Evolutionary conservation across 2,329 filamentous ascomycete species (phyloP), one percentile per base, ranked within the genome.

Genomic region (Penicillium palitans): DNA sequence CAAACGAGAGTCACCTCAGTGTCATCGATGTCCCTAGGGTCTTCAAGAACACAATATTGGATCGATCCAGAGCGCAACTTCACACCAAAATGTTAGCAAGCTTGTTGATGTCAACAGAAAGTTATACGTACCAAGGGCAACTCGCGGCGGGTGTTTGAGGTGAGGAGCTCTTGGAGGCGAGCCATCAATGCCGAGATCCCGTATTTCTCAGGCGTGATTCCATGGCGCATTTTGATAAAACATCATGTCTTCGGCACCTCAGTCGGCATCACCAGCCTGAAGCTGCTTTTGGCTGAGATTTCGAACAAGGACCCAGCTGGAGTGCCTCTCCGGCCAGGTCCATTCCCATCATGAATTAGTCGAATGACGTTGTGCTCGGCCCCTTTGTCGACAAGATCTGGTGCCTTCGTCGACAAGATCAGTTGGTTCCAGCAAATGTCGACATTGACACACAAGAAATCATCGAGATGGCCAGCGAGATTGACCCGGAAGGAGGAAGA

Each of bases 361-460:
- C 73, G 64, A 6, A 74, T 53, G 0, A 75, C 63, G 8, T 57
- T 62, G 1, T 58, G 17, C 41, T 75, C 71, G 0, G 69, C 67
- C 0, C 73, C 72, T 29, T 63, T 58, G 40, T 76, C 70, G 7
- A 81, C 79, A 0, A 87, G 72, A 57, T 89, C 86, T 0, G 84
- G 81, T 81, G 24, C 73, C 73, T 29, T 63, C 57, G 40, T 76
- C 70, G 7, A 81, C 79, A 0, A 87, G 72, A 57, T 89, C 86
- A 0, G 84, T 81, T 81, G 0, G 65, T 81, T 2, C 75, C 75
- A 0, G 75, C 76, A 10, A 77, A 75, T 29, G 73, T 76, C 2
- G 79, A 83, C 52, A 70, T 80, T 27, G 75, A 74, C 0, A 81
- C 74, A 0, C 78, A 82, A 51, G 74, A 78, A 33, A 81, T 83